Evolutionary conservation across 495 filamentous ascomycete species (phyloP), one percentile per base, ranked within the genome.

Genomic region (Aspergillus egyptiacus): DNA sequence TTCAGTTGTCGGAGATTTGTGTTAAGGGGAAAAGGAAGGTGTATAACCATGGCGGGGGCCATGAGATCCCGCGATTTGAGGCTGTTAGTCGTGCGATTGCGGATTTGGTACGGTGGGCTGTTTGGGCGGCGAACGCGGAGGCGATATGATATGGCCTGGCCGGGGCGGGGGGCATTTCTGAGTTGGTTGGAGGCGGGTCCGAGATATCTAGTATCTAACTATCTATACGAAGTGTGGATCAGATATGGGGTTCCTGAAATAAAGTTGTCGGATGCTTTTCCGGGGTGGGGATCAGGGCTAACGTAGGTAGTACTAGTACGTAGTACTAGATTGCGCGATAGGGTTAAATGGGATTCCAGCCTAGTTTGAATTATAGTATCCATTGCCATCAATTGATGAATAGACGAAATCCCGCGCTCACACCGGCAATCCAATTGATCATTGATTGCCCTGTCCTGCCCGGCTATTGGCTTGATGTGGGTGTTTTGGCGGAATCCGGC

Each of bases 381-480:
- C n/a, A n/a, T n/a, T n/a, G n/a, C n/a, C n/a, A n/a, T n/a, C n/a
- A n/a, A n/a, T n/a, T n/a, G n/a, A n/a, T n/a, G n/a, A n/a, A n/a
- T n/a, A n/a, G n/a, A n/a, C n/a, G n/a, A n/a, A n/a, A n/a, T n/a
- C n/a, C n/a, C n/a, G n/a, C n/a, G n/a, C n/a, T n/a, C n/a, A n/a
- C n/a, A n/a, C n/a, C n/a, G n/a, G n/a, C n/a, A n/a, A n/a, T n/a
- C n/a, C n/a, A n/a, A n/a, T n/a, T n/a, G n/a, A n/a, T n/a, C n/a
- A n/a, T n/a, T n/a, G n/a, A n/a, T n/a, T n/a, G n/a, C n/a, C n/a
- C n/a, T n/a, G n/a, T n/a, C n/a, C n/a, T n/a, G n/a, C n/a, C n/a
- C n/a, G n/a, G n/a, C n/a, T n/a, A 89, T 62, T 88, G 86, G 84
- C 85, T 80, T 25, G 82, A 91, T 59, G 82, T 79, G 17, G 72